Conservation (phyloP, 129 eudicot genomes). For the Rutidosis leptorrhynchoides region DNA sequence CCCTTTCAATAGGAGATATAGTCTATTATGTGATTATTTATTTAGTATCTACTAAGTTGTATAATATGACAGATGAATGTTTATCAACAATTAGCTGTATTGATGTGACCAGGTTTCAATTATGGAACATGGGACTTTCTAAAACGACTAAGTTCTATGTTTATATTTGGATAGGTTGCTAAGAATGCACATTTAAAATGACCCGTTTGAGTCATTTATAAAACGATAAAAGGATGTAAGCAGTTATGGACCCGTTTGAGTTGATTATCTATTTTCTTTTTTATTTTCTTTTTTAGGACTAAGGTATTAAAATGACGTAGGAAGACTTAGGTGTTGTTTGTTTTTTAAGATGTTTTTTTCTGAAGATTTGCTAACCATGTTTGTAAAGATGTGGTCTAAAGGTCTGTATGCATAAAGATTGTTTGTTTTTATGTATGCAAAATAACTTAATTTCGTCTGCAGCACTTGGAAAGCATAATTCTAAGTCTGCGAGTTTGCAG, state of each 20-base stretch:
- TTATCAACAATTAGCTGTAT: constrained; percentile 25
- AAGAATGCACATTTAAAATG: neutral
- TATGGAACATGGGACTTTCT: constrained; percentile 27
- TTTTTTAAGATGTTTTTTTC: too few species aligned
- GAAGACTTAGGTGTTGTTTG: too few species aligned
- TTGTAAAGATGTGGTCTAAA: too few species aligned
- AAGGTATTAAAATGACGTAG: neutral
- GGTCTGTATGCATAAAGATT: too few species aligned
- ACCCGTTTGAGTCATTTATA: neutral
- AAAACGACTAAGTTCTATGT: constrained; percentile 4
- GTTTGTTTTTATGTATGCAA: too few species aligned
- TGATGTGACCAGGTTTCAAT: constrained; percentile 19
- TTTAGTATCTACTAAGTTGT: constrained; percentile 3
- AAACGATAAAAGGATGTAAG: too few species aligned
- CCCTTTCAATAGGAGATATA: constrained; percentile 14
- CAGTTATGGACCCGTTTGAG: neutral
- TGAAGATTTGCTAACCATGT: too few species aligned
- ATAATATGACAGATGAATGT: constrained; percentile 15
- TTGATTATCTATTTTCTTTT: neutral
- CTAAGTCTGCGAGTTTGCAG: too few species aligned
- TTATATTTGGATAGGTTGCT: neutral
- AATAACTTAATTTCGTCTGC: too few species aligned
- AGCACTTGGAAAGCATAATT: too few species aligned
- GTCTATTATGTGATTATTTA: neutral
- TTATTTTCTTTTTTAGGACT: neutral